A percentile compares a stretch with the other conserved stretches of the same genome.
These are phyloP conservation scores for Papiliotrema laurentii DNA, from an alignment of 1,284 basidiomycete genomes.

Conservation along the genomic window DNA sequence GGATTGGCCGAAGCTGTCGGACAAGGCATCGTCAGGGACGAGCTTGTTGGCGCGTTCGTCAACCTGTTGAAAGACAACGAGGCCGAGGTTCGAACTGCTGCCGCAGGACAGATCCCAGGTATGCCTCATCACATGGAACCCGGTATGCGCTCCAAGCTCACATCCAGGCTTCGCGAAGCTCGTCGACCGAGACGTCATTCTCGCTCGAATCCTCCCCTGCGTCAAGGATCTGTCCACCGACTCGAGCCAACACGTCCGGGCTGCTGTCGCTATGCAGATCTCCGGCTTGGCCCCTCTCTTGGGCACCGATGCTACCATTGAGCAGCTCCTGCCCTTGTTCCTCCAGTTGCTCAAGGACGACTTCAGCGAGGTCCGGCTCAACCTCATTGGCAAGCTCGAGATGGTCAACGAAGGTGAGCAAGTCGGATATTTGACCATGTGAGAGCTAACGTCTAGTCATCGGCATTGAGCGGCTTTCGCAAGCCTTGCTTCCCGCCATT, in stretches of 20 bases:
- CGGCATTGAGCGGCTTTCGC: slow-evolving; percentile 91
- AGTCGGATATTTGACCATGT: neutral
- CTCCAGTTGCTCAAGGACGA: slow-evolving; percentile 96
- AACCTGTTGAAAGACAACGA: slow-evolving; percentile 96
- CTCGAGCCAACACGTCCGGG: slow-evolving; percentile 92
- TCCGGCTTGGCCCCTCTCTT: slow-evolving; percentile 95
- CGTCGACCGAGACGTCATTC: slow-evolving; percentile 89
- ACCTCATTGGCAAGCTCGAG: slow-evolving; percentile 98
- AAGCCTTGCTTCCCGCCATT: slow-evolving; percentile 94
- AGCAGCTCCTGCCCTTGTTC: slow-evolving; percentile 95
- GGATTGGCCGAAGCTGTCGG: slow-evolving; percentile 87
- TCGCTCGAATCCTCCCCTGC: slow-evolving; percentile 91
- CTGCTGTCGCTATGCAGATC: slow-evolving; percentile 93
- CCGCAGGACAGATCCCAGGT: slow-evolving; percentile 95
- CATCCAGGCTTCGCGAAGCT: slow-evolving; percentile 86
- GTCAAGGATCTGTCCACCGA: slow-evolving; percentile 93
- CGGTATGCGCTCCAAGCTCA: neutral
- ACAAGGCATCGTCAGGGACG: slow-evolving; percentile 84
- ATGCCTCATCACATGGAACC: slow-evolving; percentile 21
- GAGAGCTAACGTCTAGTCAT: slow-evolving; percentile 61
- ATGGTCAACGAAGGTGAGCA: slow-evolving; percentile 83
- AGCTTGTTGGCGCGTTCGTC: slow-evolving; percentile 89
- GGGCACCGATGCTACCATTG: slow-evolving; percentile 90
- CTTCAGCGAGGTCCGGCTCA: slow-evolving; percentile 95
- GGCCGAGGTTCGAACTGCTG: slow-evolving; percentile 96